Evolutionary conservation across 768 basidiomycete genomes (phyloP).

Genomic region (Zangia roseola): DNA sequence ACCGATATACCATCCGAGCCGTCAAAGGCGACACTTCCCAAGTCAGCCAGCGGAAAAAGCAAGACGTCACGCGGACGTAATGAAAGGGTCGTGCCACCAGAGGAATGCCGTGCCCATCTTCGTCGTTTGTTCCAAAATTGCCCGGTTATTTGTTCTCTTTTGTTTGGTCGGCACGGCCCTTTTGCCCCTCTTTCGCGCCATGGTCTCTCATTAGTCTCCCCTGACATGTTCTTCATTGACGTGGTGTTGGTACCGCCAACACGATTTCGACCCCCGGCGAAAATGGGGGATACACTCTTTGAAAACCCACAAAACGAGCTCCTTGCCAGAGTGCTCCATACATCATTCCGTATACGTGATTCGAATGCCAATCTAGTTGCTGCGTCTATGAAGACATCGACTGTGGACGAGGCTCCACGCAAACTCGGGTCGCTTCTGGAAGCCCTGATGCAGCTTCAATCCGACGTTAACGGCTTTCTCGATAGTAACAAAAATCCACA

Average conservation of each 20-base stretch:
- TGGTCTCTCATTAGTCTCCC: conserved; percentile 66
- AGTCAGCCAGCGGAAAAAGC: conserved; percentile 72
- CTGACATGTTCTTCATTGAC: conserved; percentile 98
- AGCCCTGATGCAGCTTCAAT: conserved; percentile 83
- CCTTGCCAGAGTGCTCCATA: conserved; percentile 74
- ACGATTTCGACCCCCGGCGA: conserved; percentile 91
- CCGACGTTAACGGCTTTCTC: conserved; percentile 95
- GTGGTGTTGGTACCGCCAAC: conserved; percentile 90
- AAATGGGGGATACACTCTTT: conserved; percentile 89
- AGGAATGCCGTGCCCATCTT: conserved; percentile 93
- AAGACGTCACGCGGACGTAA: conserved; percentile 79
- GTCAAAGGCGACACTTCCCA: conserved; percentile 47
- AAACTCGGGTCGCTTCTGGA: conserved; percentile 72
- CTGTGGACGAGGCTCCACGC: conserved; percentile 48
- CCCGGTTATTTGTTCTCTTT: conserved; percentile 72
- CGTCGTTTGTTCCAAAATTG: conserved; percentile 87
- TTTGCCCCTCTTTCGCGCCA: conserved; percentile 61
- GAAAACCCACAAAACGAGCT: conserved; percentile 97
- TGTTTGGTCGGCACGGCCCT: conserved; percentile 92
- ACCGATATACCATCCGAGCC: conserved; percentile 35
- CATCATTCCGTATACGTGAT: conserved; percentile 78
- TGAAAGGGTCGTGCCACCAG: conserved; percentile 87
- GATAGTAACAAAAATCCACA: conserved; percentile 95
- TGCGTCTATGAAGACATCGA: conserved; percentile 57
- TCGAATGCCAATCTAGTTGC: conserved; percentile 63